Conservation (phyloP, 805 yeast species). For the Cyberlindnera bimundalis region DNA sequence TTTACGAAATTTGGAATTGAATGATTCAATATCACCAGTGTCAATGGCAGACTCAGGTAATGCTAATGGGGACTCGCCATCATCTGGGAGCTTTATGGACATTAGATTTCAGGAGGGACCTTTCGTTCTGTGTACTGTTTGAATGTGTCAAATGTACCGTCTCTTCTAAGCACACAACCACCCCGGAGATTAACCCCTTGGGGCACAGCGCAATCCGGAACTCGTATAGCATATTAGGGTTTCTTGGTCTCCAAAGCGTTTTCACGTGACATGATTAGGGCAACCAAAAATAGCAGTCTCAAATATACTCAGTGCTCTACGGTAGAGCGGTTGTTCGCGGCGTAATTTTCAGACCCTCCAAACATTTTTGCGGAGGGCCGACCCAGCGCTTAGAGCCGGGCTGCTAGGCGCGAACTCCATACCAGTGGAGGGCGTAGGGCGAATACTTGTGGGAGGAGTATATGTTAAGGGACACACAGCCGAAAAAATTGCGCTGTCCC, state of each 20-base stretch:
- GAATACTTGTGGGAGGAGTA: background rate
- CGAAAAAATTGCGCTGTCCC: conserved; percentile 14
- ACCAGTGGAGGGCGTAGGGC: background rate
- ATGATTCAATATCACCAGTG: conserved; percentile 7
- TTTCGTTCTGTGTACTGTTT: too few relatives aligned
- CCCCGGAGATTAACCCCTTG: background rate
- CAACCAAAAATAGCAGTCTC: background rate
- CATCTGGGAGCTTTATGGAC: conserved; percentile 15
- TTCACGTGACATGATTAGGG: background rate
- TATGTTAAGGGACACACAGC: conserved; percentile 20
- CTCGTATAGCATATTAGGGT: background rate
- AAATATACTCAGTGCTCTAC: background rate
- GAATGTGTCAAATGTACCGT: too few relatives aligned
- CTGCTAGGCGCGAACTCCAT: background rate
- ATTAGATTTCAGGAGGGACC: too few relatives aligned
- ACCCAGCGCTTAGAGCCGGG: too few relatives aligned
- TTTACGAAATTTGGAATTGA: conserved; percentile 16
- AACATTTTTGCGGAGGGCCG: too few relatives aligned
- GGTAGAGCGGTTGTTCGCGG: too few relatives aligned
- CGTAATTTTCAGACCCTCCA: too few relatives aligned
- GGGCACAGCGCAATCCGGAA: background rate
- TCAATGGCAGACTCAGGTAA: conserved; percentile 2
- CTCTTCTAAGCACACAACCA: background rate
- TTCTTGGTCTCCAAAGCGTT: background rate
- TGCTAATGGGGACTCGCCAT: conserved; percentile 1